phyloP scores from a whole-genome alignment of 2,329 filamentous ascomycete species.

The Ascochyta koolunga region DNA sequence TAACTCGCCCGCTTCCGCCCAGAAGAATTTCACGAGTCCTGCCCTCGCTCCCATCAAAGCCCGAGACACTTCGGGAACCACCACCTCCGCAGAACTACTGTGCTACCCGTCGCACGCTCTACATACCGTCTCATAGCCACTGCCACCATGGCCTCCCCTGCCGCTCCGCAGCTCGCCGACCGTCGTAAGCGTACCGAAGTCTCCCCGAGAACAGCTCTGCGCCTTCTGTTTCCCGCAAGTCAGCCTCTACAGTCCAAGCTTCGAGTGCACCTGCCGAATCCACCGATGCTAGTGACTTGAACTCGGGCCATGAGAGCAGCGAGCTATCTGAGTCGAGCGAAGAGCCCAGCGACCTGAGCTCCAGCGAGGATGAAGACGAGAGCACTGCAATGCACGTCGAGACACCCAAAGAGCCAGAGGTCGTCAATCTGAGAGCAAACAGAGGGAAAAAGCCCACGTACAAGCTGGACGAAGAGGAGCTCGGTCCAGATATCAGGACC shows the following conservation, averaged over 20 bases:
- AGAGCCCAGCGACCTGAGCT: conserved; percentile 46
- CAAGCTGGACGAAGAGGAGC: conserved; percentile 32
- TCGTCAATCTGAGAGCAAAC: conserved; percentile 40
- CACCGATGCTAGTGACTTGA: conserved; percentile 27
- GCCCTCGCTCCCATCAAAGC: conserved; percentile 15
- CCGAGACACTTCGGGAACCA: conserved; percentile 17
- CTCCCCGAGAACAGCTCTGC: conserved; percentile 29
- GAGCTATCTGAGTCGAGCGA: conserved; percentile 45
- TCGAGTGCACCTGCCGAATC: conserved; percentile 23
- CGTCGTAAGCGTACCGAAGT: conserved; percentile 36
- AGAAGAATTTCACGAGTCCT: conserved; percentile 19
- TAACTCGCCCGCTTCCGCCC: conserved; percentile 16
- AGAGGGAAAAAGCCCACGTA: conserved; percentile 41
- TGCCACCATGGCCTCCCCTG: conserved; percentile 23
- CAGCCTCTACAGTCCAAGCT: conserved; percentile 23
- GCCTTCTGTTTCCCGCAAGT: conserved; percentile 25
- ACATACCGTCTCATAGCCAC: background rate
- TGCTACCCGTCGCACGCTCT: background rate
- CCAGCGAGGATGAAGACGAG: conserved; percentile 35
- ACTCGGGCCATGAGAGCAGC: conserved; percentile 36
- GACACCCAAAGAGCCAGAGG: conserved; percentile 13
- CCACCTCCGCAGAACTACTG: conserved; percentile 13
- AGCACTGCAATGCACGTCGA: conserved; percentile 17
- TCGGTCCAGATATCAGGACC: conserved; percentile 37
- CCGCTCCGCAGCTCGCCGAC: conserved; percentile 10